Evolutionary conservation across 2,329 filamentous ascomycete species (phyloP).

Genomic region (Capronia americana): DNA sequence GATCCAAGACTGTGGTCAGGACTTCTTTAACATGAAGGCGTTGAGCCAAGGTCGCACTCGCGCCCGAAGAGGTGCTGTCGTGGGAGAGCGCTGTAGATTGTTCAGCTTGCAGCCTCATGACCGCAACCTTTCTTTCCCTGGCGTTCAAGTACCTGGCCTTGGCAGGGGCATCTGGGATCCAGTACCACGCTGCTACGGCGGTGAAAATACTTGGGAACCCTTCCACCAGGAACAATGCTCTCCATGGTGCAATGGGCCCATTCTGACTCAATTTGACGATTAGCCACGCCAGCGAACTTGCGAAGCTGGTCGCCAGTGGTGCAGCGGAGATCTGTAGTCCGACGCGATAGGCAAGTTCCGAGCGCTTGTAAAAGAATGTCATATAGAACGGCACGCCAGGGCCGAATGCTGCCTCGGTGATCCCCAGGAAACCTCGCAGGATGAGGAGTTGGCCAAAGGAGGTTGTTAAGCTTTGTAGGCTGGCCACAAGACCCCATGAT

Average conservation of each 20-base stretch:
- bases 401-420: slow-evolving; percentile 67
- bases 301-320: slow-evolving; percentile 69
- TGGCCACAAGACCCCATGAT: slow-evolving; percentile 76
- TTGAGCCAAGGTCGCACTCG: slow-evolving; percentile 9
- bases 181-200: slow-evolving; percentile 73
- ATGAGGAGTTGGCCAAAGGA: slow-evolving; percentile 59
- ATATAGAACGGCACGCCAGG: slow-evolving; percentile 70
- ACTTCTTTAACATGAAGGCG: slow-evolving; percentile 27
- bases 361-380: slow-evolving; percentile 66
- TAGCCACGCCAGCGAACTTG: slow-evolving; percentile 76
- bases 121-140: slow-evolving; percentile 72
- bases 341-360: slow-evolving; percentile 82
- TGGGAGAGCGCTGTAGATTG: slow-evolving; percentile 16
- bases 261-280: slow-evolving; percentile 72
- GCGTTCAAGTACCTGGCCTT: slow-evolving; percentile 68
- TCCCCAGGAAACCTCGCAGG: slow-evolving; percentile 56
- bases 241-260: slow-evolving; percentile 78
- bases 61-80: neutral
- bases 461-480: slow-evolving; percentile 64
- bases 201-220: slow-evolving; percentile 82
- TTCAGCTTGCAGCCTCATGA: slow-evolving; percentile 58
- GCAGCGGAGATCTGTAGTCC: slow-evolving; percentile 84
- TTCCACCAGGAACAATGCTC: slow-evolving; percentile 82
- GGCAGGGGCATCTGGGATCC: slow-evolving; percentile 77
- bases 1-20: slow-evolving; percentile 55